Conservation (phyloP, 257 asterid genomes). For the Gentiana macrophylla region DNA sequence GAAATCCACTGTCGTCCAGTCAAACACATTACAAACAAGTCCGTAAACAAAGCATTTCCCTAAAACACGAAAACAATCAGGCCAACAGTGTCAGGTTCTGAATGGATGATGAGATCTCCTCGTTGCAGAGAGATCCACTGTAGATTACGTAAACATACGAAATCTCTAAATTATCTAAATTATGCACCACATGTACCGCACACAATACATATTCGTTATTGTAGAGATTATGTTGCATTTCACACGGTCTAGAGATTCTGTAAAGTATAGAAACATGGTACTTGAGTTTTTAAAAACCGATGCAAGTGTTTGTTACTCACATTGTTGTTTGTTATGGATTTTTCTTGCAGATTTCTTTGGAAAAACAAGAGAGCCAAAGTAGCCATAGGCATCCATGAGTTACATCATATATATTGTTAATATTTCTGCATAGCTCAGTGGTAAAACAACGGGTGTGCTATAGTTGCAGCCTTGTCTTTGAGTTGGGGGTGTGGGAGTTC, state of each 20-base stretch:
- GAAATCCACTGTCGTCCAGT: background rate
- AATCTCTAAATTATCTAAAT: background rate
- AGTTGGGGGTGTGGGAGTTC: no score
- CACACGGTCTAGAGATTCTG: no score
- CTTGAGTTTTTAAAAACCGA: no score
- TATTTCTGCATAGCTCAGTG: background rate
- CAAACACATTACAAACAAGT: background rate
- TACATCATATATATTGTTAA: background rate
- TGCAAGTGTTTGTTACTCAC: background rate
- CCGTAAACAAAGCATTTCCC: background rate
- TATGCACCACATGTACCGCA: background rate
- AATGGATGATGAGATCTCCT: no score
- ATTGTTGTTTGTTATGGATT: background rate
- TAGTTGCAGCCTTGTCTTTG: background rate
- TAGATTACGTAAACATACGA: background rate
- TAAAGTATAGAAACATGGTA: no score
- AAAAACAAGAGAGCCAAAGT: slow-evolving; percentile 19
- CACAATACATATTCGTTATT: background rate
- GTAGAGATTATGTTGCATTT: background rate
- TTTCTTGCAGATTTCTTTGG: slow-evolving; percentile 40
- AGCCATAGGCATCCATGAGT: slow-evolving; percentile 9
- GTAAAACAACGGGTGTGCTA: background rate
- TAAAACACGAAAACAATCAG: background rate
- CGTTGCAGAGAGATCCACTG: background rate
- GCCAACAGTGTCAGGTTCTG: background rate